A percentile compares a stretch with the other conserved stretches of the same genome.
Evolutionary conservation across 352 stramenopile genomes (phyloP).

Genomic region (Thraustochytrium striatum): DNA sequence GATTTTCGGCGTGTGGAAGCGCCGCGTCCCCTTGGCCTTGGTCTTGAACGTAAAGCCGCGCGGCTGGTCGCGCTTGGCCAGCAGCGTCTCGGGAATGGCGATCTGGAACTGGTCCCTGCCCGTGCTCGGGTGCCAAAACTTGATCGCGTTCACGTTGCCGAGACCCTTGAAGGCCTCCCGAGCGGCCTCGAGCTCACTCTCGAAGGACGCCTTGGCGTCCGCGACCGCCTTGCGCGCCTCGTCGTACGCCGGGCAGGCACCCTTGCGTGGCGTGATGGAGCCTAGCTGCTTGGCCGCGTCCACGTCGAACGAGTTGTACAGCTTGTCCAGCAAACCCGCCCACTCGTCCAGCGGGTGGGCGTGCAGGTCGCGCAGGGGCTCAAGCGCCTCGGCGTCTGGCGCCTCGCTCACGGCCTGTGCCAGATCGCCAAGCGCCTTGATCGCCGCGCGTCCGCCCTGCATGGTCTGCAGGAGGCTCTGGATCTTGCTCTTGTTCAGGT

Average conservation of each 20-base stretch:
- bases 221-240: constrained; percentile 67
- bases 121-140: constrained; percentile 63
- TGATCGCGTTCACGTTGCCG: not conserved
- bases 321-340: constrained; percentile 84
- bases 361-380: constrained; percentile 61
- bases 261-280: constrained; percentile 84
- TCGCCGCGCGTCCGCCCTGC: constrained; percentile 73
- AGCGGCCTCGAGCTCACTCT: constrained; percentile 71
- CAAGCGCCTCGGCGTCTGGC: constrained; percentile 46
- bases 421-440: constrained; percentile 70
- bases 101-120: constrained; percentile 90
- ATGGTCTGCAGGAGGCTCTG: constrained; percentile 81
- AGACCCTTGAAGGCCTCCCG: not conserved
- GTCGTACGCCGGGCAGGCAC: constrained; percentile 83
- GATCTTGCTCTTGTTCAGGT: constrained; percentile 97
- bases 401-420: too few species aligned
- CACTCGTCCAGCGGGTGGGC: constrained; percentile 56
- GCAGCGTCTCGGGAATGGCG: constrained; percentile 74
- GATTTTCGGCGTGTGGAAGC: constrained; percentile 81
- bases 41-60: constrained; percentile 75
- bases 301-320: constrained; percentile 93
- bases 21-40: constrained; percentile 83
- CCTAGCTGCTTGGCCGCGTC: constrained; percentile 77
- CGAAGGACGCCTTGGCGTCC: constrained; percentile 58
- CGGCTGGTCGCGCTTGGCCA: constrained; percentile 56